A percentile compares a stretch with the other conserved stretches of the same genome.
Conservation (phyloP, 192 early-diverging fungal genomes). For the Backusella parvicylindrica region DNA sequence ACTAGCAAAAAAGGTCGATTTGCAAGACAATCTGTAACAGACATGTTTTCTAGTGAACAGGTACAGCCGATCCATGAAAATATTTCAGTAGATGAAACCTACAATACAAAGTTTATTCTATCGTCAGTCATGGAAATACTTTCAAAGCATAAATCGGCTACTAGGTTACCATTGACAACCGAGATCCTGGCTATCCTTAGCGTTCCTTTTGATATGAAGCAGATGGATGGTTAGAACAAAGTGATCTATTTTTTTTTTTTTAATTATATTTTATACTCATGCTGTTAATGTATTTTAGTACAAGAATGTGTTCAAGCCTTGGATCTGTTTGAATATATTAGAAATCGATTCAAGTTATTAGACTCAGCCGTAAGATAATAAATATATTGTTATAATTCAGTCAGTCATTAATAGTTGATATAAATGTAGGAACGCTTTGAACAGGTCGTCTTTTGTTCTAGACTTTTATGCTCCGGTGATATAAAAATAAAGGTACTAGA, state of each 20-base stretch:
- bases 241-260: background rate
- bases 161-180: constrained; percentile 15
- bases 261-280: no score
- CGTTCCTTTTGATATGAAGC: constrained; percentile 15
- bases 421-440: constrained; percentile 34
- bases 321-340: constrained; percentile 40
- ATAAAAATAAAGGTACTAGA: constrained; percentile 31
- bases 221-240: constrained; percentile 5
- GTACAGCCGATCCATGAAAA: background rate
- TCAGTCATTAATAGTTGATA: background rate
- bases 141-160: constrained; percentile 24
- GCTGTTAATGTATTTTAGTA: constrained; percentile 8
- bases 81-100: background rate
- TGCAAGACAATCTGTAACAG: background rate
- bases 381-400: background rate
- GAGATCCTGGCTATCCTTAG: constrained; percentile 22
- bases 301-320: constrained; percentile 34
- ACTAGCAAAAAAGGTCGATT: background rate
- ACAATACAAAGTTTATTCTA: background rate
- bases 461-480: constrained; percentile 20
- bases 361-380: constrained; percentile 19
- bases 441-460: constrained; percentile 30
- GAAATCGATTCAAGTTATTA: constrained; percentile 9
- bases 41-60: background rate
- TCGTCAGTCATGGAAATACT: constrained; percentile 1